phyloP scores from a whole-genome alignment of 768 basidiomycete species.

The Tulasnella sp. region DNA sequence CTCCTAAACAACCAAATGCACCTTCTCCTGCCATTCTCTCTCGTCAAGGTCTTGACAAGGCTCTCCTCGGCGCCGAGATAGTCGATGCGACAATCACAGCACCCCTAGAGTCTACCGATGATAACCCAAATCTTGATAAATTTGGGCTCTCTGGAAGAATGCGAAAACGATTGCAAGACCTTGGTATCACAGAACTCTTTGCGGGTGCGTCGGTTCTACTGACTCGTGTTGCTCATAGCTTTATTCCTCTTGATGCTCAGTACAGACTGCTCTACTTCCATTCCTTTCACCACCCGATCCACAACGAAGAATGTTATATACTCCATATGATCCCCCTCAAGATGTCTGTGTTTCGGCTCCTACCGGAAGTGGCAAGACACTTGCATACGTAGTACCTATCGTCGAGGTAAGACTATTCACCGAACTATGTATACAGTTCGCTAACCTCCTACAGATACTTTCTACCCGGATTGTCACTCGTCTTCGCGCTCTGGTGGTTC shows the following conservation, averaged over 20 bases:
- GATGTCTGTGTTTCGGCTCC: conserved; percentile 94
- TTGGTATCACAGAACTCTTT: conserved; percentile 78
- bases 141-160: conserved; percentile 46
- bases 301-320: conserved; percentile 40
- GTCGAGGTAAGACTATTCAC: conserved; percentile 48
- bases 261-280: conserved; percentile 80
- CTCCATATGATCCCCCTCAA: conserved; percentile 48
- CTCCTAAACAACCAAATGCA: conserved; percentile 49
- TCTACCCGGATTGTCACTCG: conserved; percentile 64
- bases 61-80: conserved; percentile 53
- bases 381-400: conserved; percentile 91
- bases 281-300: conserved; percentile 40
- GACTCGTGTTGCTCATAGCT: conserved; percentile 4
- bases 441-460: conserved; percentile 41
- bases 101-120: conserved; percentile 29
- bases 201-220: conserved; percentile 58
- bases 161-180: conserved; percentile 47
- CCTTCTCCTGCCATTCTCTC: conserved; percentile 60
- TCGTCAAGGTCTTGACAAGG: conserved; percentile 65
- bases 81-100: conserved; percentile 42
- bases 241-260: no score
- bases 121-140: conserved; percentile 24
- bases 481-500: conserved; percentile 73
- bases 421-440: neutral
- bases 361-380: conserved; percentile 94